Conservation (phyloP, 2,329 filamentous ascomycete species). For the Paraconiothyrium brasiliense region DNA sequence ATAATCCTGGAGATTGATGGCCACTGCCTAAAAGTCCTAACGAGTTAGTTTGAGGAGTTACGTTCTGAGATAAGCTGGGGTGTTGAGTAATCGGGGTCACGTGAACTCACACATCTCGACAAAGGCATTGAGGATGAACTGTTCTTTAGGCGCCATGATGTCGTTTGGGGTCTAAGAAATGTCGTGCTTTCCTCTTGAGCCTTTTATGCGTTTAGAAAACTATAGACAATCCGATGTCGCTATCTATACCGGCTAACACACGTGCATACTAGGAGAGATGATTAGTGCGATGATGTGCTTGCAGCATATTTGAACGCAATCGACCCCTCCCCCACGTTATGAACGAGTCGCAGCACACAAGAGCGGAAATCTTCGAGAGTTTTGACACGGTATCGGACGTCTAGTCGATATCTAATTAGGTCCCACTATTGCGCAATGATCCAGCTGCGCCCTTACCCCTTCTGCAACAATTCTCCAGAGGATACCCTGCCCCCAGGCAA, state of each 20-base stretch:
- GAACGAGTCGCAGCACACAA: conserved; percentile 13
- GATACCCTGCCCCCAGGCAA: not conserved
- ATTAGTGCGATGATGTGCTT: conserved; percentile 38
- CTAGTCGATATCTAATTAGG: not conserved
- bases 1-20: conserved; percentile 63
- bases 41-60: not conserved
- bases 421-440: conserved; percentile 8
- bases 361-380: not conserved
- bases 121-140: conserved; percentile 54
- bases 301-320: conserved; percentile 37
- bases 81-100: conserved; percentile 24
- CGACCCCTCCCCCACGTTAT: conserved; percentile 12
- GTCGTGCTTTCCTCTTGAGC: conserved; percentile 27
- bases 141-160: conserved; percentile 42
- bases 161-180: conserved; percentile 25
- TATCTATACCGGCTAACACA: conserved; percentile 19
- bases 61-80: conserved; percentile 9
- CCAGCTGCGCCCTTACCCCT: not conserved
- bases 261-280: conserved; percentile 22
- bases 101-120: conserved; percentile 52
- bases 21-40: conserved; percentile 30
- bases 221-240: conserved; percentile 32
- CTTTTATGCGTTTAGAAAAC: conserved; percentile 14
- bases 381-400: not conserved
- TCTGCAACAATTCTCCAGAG: not conserved